These are phyloP conservation scores for Sutorius australiensis DNA, from an alignment of 768 basidiomycete genomes.

Conservation along the genomic window DNA sequence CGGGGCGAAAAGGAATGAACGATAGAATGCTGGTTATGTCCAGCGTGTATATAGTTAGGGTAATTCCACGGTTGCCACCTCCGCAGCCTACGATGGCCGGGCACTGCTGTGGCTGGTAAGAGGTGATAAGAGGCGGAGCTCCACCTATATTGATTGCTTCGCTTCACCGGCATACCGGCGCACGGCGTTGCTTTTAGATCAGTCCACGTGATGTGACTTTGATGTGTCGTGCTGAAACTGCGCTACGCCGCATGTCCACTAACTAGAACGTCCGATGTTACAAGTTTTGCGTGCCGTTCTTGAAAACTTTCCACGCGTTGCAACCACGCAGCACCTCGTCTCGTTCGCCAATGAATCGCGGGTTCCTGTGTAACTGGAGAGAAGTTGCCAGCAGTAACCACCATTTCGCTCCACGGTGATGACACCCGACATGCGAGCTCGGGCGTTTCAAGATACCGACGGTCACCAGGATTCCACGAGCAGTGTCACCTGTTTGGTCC, in stretches of 20 bases:
- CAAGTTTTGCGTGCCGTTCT: neutral
- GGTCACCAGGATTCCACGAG: neutral
- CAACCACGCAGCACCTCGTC: neutral
- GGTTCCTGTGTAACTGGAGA: neutral
- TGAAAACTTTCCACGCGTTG: neutral
- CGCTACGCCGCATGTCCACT: neutral
- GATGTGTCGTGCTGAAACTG: neutral
- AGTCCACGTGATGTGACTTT: neutral
- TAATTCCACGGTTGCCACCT: neutral
- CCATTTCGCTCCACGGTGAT: neutral
- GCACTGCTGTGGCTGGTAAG: conserved; percentile 5
- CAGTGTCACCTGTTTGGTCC: too few species aligned
- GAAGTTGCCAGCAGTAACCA: neutral
- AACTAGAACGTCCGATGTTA: too few species aligned
- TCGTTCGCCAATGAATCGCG: neutral
- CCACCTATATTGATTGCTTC: neutral
- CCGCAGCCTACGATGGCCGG: neutral
- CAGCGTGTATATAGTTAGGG: conserved; percentile 12
- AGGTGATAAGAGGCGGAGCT: neutral
- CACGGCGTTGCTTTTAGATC: too few species aligned
- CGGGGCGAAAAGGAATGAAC: neutral
- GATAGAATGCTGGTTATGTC: neutral
- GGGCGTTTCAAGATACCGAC: conserved; percentile 4
- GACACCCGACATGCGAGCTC: too few species aligned
- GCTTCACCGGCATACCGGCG: neutral